Evolutionary conservation across 768 basidiomycete species (phyloP).

Genomic region (Tulasnella sp.): DNA sequence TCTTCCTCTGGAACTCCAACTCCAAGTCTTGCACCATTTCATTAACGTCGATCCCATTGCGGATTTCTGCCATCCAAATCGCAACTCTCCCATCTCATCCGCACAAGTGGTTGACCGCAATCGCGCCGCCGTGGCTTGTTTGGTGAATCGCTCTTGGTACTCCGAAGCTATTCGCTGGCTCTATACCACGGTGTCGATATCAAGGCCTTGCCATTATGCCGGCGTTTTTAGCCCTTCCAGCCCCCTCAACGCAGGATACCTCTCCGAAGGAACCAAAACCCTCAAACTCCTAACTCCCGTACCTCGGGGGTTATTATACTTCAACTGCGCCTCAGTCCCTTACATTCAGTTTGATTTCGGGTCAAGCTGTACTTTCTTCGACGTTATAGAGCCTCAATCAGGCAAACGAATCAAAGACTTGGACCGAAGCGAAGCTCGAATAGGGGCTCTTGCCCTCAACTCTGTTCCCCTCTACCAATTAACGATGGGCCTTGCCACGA

Average conservation of each 20-base stretch:
- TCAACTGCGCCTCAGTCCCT: slow-evolving; percentile 10
- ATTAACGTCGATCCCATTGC: not conserved
- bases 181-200: not conserved
- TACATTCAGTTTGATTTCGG: slow-evolving; percentile 27
- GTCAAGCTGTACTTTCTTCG: slow-evolving; percentile 18
- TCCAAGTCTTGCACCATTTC: slow-evolving; percentile 8
- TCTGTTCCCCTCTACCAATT: slow-evolving; percentile 27
- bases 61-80: not conserved
- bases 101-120: not conserved
- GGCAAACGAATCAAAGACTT: slow-evolving; percentile 7
- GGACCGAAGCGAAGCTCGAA: slow-evolving; percentile 4
- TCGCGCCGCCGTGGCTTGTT: slow-evolving; percentile 13
- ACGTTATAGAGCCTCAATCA: not conserved
- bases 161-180: slow-evolving; percentile 18
- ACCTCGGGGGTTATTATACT: not conserved
- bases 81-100: not conserved
- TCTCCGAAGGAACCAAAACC: not conserved
- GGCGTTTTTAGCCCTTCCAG: slow-evolving; percentile 9
- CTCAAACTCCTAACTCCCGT: slow-evolving; percentile 10
- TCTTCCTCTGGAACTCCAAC: slow-evolving; percentile 28
- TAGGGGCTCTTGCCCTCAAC: slow-evolving; percentile 17
- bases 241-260: not conserved
- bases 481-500: slow-evolving; percentile 16
- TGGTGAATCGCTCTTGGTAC: slow-evolving; percentile 23
- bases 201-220: slow-evolving; percentile 11